Conservation (phyloP, 2,329 filamentous ascomycete genomes). For the Cladosporium sphaerospermum region DNA sequence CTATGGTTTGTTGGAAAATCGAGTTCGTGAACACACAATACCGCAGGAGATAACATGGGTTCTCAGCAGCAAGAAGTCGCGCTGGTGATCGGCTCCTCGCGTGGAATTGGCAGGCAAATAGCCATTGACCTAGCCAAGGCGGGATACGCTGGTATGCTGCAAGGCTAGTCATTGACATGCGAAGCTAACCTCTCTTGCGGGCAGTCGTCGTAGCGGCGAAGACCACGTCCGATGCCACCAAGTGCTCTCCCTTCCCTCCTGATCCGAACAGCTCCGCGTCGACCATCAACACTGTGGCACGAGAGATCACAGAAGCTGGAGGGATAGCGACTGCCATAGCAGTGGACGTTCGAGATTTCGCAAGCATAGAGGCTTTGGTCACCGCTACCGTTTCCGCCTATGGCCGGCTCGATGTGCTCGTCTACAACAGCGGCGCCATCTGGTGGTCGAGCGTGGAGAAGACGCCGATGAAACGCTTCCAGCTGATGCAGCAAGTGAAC, state of each 20-base stretch:
- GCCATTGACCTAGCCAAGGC: constrained; percentile 68
- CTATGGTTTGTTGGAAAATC: no score
- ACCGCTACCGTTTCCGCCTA: constrained; percentile 50
- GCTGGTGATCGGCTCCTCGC: constrained; percentile 64
- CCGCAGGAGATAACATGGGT: not conserved
- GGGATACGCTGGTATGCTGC: constrained; percentile 59
- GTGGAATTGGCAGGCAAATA: constrained; percentile 75
- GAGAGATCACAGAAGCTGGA: constrained; percentile 62
- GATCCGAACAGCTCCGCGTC: constrained; percentile 68
- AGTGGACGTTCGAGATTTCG: constrained; percentile 63
- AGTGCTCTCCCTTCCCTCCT: constrained; percentile 58
- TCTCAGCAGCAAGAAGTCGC: constrained; percentile 45
- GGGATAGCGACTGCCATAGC: constrained; percentile 59
- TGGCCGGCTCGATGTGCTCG: constrained; percentile 61
- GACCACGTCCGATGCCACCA: constrained; percentile 58
- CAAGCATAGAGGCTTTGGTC: constrained; percentile 56
- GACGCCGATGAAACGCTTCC: constrained; percentile 51
- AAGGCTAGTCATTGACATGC: constrained; percentile 3
- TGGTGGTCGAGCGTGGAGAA: constrained; percentile 64
- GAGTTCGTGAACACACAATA: no score
- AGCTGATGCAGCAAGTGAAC: constrained; percentile 68
- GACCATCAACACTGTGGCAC: constrained; percentile 73
- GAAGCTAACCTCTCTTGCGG: not conserved
- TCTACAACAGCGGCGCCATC: constrained; percentile 82
- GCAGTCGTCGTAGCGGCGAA: constrained; percentile 73